phyloP scores from a whole-genome alignment of 2,329 filamentous ascomycete species.

The Aspergillus sergii region DNA sequence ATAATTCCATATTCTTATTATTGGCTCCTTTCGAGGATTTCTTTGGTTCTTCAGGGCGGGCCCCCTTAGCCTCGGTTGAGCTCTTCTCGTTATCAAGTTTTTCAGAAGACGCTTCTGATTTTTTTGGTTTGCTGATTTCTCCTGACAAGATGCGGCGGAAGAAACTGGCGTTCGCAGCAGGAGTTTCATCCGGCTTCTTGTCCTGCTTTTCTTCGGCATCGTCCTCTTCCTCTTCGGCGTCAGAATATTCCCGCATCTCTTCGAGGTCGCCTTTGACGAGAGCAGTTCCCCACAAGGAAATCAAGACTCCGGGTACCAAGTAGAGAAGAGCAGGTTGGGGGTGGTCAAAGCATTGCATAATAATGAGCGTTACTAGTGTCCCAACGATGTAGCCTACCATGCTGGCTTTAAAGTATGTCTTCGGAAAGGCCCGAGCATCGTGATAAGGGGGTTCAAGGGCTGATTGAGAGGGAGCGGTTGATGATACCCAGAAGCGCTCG shows the following conservation, averaged over 20 bases:
- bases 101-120: slow-evolving; percentile 1
- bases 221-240: slow-evolving; percentile 53
- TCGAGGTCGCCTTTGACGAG: slow-evolving; percentile 69
- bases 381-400: slow-evolving; percentile 76
- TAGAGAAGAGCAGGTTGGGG: slow-evolving; percentile 91
- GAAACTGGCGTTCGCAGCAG: slow-evolving; percentile 18
- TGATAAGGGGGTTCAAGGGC: slow-evolving; percentile 38
- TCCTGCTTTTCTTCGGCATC: slow-evolving; percentile 13
- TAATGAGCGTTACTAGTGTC: slow-evolving; percentile 73
- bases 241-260: slow-evolving; percentile 80
- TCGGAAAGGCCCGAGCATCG: slow-evolving; percentile 63
- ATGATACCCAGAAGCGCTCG: slow-evolving; percentile 74
- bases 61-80: slow-evolving; percentile 6
- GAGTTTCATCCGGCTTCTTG: slow-evolving; percentile 48
- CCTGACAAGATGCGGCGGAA: slow-evolving; percentile 33
- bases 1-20: slow-evolving; percentile 26
- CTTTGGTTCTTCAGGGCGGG: slow-evolving; percentile 38
- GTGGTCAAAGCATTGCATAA: slow-evolving; percentile 76
- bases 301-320: slow-evolving; percentile 82
- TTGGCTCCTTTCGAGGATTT: slow-evolving; percentile 8
- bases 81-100: slow-evolving; percentile 6
- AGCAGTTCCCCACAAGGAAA: slow-evolving; percentile 74
- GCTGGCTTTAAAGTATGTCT: slow-evolving; percentile 81
- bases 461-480: slow-evolving; percentile 25
- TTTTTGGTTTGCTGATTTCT: slow-evolving; percentile 16